phyloP scores from a whole-genome alignment of 768 basidiomycete genomes.

The Lepiota venenata region DNA sequence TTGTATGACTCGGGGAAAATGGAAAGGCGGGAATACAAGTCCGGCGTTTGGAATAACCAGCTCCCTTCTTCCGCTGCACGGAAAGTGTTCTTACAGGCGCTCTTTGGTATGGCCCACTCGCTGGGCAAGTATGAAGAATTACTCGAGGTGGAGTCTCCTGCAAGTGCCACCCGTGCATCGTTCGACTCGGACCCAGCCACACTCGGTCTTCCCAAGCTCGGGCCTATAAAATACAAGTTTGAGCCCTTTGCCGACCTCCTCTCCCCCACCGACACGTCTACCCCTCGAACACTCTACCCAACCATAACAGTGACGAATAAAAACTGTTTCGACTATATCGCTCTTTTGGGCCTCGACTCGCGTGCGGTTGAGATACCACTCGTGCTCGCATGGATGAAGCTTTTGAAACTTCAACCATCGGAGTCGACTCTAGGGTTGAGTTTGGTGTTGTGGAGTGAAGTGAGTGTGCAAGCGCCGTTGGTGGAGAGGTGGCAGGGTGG shows the following conservation, averaged over 20 bases:
- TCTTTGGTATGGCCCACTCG: conserved; percentile 47
- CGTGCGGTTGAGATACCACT: conserved; percentile 59
- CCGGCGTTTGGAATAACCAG: conserved; percentile 42
- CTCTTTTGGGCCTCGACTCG: conserved; percentile 13
- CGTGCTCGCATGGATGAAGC: conserved; percentile 72
- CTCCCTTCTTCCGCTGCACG: conserved; percentile 47
- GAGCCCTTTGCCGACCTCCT: conserved; percentile 8
- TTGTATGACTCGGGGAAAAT: neutral
- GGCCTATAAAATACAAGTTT: conserved; percentile 8
- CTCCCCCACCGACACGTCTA: conserved; percentile 7
- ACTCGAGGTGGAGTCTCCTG: conserved; percentile 24
- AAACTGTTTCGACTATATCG: conserved; percentile 20
- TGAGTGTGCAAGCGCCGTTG: conserved; percentile 57
- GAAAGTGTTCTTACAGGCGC: conserved; percentile 49
- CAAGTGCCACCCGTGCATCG: conserved; percentile 8
- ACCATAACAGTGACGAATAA: conserved; percentile 5
- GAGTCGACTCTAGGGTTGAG: conserved; percentile 54
- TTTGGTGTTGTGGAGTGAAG: conserved; percentile 71
- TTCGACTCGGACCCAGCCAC: conserved; percentile 12
- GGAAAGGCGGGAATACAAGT: conserved; percentile 20
- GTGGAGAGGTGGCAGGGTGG: conserved; percentile 39
- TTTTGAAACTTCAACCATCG: conserved; percentile 49
- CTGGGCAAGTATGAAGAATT: conserved; percentile 24
- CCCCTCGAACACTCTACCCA: conserved; percentile 14
- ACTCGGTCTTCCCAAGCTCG: conserved; percentile 8